Conservation (phyloP, 1,139 yeast genomes). For the Yamadazyma blattariae region DNA sequence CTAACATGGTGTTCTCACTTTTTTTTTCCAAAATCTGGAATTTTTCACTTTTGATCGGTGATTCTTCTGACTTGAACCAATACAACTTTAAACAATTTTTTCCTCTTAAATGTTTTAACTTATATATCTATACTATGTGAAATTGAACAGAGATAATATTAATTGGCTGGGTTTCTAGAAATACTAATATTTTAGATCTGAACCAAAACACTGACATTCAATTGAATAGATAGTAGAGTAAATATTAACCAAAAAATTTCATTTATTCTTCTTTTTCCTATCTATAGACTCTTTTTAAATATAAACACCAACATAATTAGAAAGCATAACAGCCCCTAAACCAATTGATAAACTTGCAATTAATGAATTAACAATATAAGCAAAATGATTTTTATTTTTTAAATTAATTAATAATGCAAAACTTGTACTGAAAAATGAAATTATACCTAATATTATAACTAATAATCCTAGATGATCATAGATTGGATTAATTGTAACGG, state of each 20-base stretch:
- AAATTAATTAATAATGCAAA: constrained; percentile 35
- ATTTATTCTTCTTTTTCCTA: too few relatives aligned
- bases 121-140: too few relatives aligned
- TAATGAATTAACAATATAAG: constrained; percentile 28
- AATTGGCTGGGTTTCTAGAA: too few relatives aligned
- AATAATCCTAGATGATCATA: constrained; percentile 16
- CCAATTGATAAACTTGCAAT: constrained; percentile 42
- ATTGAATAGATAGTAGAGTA: too few relatives aligned
- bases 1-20: constrained; percentile 2
- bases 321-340: constrained; percentile 33
- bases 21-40: neutral
- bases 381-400: constrained; percentile 26
- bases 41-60: neutral
- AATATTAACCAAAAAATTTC: too few relatives aligned
- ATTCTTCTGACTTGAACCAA: too few relatives aligned
- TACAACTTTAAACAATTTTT: too few relatives aligned
- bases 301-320: constrained; percentile 46
- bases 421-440: constrained; percentile 38
- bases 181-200: too few relatives aligned
- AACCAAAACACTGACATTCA: too few relatives aligned
- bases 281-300: too few relatives aligned
- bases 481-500: constrained; percentile 20
- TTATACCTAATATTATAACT: constrained; percentile 20
- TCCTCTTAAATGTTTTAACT: too few relatives aligned
- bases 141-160: too few relatives aligned